A percentile compares a stretch with the other conserved stretches of the same genome.
phyloP scores from a whole-genome alignment of 2,329 filamentous ascomycete genomes.

The Lecanoromycetidae sp. region DNA sequence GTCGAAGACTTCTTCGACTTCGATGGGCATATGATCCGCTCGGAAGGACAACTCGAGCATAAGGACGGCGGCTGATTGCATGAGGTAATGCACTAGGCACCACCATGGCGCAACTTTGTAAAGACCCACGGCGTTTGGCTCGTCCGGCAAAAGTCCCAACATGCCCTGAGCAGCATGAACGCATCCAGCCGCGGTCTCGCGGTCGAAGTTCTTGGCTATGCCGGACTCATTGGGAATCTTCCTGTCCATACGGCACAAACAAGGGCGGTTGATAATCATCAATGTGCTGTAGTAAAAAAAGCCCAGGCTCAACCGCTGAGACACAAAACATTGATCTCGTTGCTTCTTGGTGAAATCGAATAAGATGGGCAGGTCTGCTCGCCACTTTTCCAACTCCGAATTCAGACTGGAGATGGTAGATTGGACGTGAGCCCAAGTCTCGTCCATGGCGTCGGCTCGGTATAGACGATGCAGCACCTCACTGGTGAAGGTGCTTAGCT shows the following conservation, averaged over 20 bases:
- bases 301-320: constrained; percentile 25
- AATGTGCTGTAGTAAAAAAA: constrained; percentile 26
- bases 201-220: constrained; percentile 25
- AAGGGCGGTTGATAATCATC: constrained; percentile 30
- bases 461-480: constrained; percentile 26
- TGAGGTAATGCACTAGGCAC: constrained; percentile 29
- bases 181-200: constrained; percentile 24
- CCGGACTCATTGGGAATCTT: constrained; percentile 24
- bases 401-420: constrained; percentile 22
- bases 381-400: constrained; percentile 27
- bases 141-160: constrained; percentile 25
- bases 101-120: constrained; percentile 31
- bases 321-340: constrained; percentile 15
- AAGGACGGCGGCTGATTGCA: constrained; percentile 29
- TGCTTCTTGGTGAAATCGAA: constrained; percentile 23
- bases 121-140: constrained; percentile 20
- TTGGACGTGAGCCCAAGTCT: constrained; percentile 28
- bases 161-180: constrained; percentile 26
- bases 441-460: constrained; percentile 20
- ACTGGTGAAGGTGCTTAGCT: constrained; percentile 24
- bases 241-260: constrained; percentile 26
- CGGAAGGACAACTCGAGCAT: constrained; percentile 28
- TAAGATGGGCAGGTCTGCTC: constrained; percentile 20
- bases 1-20: constrained; percentile 21
- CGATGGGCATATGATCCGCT: constrained; percentile 20